Base-by-base conservation (phyloP, 139 green algal species). In the Chloropicon primus region DNA sequence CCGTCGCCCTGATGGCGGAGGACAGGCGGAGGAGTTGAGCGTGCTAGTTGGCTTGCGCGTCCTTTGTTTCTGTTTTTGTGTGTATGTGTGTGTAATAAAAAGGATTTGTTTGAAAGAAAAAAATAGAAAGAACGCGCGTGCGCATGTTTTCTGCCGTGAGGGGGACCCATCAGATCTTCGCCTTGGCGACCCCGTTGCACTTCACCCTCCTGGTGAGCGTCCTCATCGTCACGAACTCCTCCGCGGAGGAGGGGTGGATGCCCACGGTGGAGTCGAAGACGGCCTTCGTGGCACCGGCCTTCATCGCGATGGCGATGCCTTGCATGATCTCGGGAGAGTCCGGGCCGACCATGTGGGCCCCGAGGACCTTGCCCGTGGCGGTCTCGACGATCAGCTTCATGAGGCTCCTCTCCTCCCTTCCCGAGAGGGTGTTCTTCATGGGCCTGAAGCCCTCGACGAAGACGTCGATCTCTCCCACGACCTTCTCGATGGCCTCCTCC, bases 301-400 rank as follows among this genome's bases (percentile, higher is more conserved):
- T 98, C 26, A 99, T 74, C 0, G 93, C 95, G 1, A 98, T 84
- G 1, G 87, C 94, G 76, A 99, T 90, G 72, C 95, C 95, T 79
- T 86, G 80, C 29, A 76, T 75, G 72, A 75, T 75, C 72, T 75
- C 72, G 10, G 72, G 72, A 17, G 72, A 75, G 26, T 75, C 72
- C 5, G 25, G 25, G 25, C 72, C 72, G 72, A 75, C 72, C 72
- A 75, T 75, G 72, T 75, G 72, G 26, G 72, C 72, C 25, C 72
- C 72, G 10, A 75, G 25, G 25, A 75, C 72, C 25, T 17, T 27
- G 25, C 72, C 72, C 5, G 72, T 75, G 72, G 25, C 72, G 10
- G 26, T 28, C 25, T 75, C 25, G 5, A 75, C 72, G 26, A 75
- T 75, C 72, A 75, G 5, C 72, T 75, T 75, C 72, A 75, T 75